Percentiles rank a stretch among this genome's conserved stretches.
These are phyloP conservation scores for Macrolepiota albuminosa DNA, from an alignment of 768 basidiomycete species.

Conservation along the genomic window DNA sequence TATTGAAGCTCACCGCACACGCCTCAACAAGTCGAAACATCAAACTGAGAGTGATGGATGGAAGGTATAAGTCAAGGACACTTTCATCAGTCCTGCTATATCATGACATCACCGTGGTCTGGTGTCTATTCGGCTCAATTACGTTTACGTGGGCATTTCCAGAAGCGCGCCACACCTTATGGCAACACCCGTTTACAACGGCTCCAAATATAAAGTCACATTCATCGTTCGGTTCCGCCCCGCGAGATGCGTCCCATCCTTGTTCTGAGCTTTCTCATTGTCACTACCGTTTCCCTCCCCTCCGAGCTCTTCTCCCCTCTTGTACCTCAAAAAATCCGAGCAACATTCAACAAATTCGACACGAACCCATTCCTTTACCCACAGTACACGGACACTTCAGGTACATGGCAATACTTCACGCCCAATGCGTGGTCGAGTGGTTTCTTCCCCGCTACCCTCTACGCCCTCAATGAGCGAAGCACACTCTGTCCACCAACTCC, in stretches of 20 bases:
- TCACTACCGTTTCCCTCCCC: neutral
- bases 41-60: neutral
- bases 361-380: constrained; percentile 28
- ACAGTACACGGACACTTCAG: constrained; percentile 47
- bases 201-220: neutral
- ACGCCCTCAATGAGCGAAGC: constrained; percentile 53
- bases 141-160: neutral
- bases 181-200: neutral
- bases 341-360: constrained; percentile 36
- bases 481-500: constrained; percentile 38
- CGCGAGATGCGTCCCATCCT: neutral
- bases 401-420: constrained; percentile 48
- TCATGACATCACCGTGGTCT: neutral
- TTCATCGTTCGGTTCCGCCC: neutral
- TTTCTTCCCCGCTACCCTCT: constrained; percentile 59
- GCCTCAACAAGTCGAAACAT: neutral
- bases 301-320: constrained; percentile 52
- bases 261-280: neutral
- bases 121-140: too few relatives aligned
- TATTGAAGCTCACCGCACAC: neutral
- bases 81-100: too few relatives aligned
- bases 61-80: neutral
- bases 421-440: constrained; percentile 65
- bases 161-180: neutral
- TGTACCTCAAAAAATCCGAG: constrained; percentile 52